phyloP scores from a whole-genome alignment of 768 basidiomycete genomes.

The Mycena galericulata region DNA sequence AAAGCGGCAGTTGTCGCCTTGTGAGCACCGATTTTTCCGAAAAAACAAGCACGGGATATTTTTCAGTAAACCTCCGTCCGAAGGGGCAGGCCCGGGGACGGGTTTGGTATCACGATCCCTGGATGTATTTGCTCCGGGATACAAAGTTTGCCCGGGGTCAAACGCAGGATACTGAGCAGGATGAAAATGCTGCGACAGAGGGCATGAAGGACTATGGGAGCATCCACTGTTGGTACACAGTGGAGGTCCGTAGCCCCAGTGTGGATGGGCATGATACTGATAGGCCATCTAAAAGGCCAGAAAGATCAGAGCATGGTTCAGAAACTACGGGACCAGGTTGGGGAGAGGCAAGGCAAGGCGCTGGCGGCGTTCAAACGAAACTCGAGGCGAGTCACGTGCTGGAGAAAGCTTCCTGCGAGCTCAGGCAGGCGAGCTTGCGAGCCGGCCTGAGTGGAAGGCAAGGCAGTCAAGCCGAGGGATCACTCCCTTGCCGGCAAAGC shows the following conservation, averaged over 20 bases:
- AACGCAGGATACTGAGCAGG: not conserved
- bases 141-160: not conserved
- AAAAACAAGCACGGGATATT: constrained; percentile 22
- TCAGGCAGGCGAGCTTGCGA: not conserved
- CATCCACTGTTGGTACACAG: constrained; percentile 29
- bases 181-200: constrained; percentile 3
- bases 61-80: not conserved
- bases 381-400: too few relatives aligned
- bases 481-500: not conserved
- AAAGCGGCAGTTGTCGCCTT: constrained; percentile 27
- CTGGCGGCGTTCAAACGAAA: too few relatives aligned
- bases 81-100: not conserved
- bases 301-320: not conserved
- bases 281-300: not conserved
- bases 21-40: constrained; percentile 10
- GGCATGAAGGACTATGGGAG: constrained; percentile 26
- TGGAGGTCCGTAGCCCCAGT: not conserved
- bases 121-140: not conserved
- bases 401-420: not conserved
- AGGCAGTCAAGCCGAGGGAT: not conserved
- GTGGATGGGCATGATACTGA: not conserved
- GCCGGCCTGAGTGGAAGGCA: constrained; percentile 1
- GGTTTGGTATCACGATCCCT: not conserved
- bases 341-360: too few relatives aligned
- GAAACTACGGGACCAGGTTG: too few relatives aligned